phyloP scores from a whole-genome alignment of 73 alveolate species.

The Tetrahymena elliotti region DNA sequence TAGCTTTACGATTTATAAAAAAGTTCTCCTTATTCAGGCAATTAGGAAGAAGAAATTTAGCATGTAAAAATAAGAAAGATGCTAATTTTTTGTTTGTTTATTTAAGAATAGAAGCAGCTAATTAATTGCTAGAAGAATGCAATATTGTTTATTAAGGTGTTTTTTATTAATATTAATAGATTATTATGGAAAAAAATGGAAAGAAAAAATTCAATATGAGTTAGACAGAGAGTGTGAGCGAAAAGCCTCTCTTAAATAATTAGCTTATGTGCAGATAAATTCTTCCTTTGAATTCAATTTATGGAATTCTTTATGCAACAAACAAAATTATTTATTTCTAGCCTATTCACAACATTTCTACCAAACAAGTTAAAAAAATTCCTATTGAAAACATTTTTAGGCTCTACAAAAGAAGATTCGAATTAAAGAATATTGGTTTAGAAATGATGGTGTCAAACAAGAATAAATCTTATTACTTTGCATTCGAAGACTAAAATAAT shows the following conservation, averaged over 20 bases:
- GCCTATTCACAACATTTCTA: constrained; percentile 75
- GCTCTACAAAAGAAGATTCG: constrained; percentile 81
- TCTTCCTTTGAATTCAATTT: constrained; percentile 78
- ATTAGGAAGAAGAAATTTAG: constrained; percentile 6
- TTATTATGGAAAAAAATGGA: constrained; percentile 20
- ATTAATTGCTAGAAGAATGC: background rate
- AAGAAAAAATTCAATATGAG: constrained; percentile 79
- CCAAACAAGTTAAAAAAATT: constrained; percentile 76
- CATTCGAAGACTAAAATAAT: constrained; percentile 70
- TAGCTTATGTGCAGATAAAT: constrained; percentile 81
- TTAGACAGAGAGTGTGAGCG: constrained; percentile 80
- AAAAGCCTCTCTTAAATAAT: constrained; percentile 70
- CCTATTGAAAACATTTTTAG: constrained; percentile 65
- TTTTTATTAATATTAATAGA: constrained; percentile 6
- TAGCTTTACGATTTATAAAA: background rate
- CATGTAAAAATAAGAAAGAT: background rate
- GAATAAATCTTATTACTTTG: constrained; percentile 66
- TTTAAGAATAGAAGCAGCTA: background rate
- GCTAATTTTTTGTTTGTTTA: background rate
- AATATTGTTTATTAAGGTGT: constrained; percentile 11
- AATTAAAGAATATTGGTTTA: constrained; percentile 84
- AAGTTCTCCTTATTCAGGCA: constrained; percentile 21
- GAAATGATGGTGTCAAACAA: constrained; percentile 69
- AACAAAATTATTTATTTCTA: constrained; percentile 87
- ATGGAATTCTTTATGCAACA: constrained; percentile 86